These are phyloP conservation scores for Cerioporus squamosus DNA, from an alignment of 1,284 basidiomycete genomes.

Conservation along the genomic window DNA sequence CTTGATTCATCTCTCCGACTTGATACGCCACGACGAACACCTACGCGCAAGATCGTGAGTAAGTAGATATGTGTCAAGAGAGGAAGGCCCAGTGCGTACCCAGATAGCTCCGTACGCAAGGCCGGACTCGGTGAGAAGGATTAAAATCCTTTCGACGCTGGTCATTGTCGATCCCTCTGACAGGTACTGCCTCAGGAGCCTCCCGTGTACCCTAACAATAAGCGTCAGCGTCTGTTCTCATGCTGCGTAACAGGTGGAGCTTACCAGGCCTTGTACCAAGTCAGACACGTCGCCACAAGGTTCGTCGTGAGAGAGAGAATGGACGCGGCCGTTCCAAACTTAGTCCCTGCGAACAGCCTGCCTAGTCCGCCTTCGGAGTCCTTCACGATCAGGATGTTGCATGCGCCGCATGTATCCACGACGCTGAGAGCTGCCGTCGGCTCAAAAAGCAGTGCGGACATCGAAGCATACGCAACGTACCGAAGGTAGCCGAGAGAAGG, in stretches of 20 bases:
- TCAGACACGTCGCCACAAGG: neutral
- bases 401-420: neutral
- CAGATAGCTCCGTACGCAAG: neutral
- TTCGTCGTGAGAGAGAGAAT: neutral
- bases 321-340: neutral
- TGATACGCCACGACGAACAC: neutral
- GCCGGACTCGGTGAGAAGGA: neutral
- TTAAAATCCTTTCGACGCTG: neutral
- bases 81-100: neutral
- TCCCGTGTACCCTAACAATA: neutral
- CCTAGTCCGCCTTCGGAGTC: neutral
- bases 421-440: neutral
- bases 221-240: too few species aligned
- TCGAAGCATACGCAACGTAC: too few species aligned
- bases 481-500: too few species aligned
- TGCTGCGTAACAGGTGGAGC: too few species aligned
- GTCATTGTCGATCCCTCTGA: neutral
- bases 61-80: too few species aligned
- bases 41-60: neutral
- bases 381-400: neutral
- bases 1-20: too few species aligned
- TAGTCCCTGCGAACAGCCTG: neutral
- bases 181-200: neutral
- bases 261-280: neutral
- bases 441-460: too few species aligned